Percentiles rank a stretch among this genome's conserved stretches.
Conservation (phyloP, 1,284 basidiomycete genomes). For the Gomphus bonarii region DNA sequence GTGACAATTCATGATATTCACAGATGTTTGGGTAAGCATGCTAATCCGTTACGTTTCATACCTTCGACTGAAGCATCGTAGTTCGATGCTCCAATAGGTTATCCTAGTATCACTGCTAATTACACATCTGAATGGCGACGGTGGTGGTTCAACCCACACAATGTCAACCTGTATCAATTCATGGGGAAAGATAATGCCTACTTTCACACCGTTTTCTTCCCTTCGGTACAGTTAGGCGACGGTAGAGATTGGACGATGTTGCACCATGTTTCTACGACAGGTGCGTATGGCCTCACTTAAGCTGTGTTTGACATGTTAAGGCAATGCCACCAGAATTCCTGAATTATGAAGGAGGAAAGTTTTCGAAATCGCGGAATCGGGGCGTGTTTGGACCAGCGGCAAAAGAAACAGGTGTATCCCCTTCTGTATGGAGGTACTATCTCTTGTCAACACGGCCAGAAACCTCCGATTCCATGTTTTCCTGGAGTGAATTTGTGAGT, state of each 20-base stretch:
- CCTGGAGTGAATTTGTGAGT: constrained; percentile 89
- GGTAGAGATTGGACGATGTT: constrained; percentile 90
- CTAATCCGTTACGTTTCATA: neutral
- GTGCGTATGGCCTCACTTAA: constrained; percentile 30
- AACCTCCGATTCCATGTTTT: constrained; percentile 91
- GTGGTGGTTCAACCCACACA: constrained; percentile 95
- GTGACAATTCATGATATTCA: constrained; percentile 9
- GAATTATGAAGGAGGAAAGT: constrained; percentile 98
- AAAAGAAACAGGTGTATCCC: constrained; percentile 83
- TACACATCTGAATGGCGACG: constrained; percentile 92
- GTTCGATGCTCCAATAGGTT: constrained; percentile 98
- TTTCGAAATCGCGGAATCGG: constrained; percentile 94
- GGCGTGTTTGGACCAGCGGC: constrained; percentile 97
- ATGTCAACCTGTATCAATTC: constrained; percentile 95
- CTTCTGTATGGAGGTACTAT: constrained; percentile 97
- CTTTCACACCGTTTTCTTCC: constrained; percentile 97
- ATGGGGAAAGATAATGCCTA: constrained; percentile 99
- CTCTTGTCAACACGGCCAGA: constrained; percentile 91
- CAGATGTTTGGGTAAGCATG: constrained; percentile 79
- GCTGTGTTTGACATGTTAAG: constrained; percentile 3
- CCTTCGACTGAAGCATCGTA: constrained; percentile 23
- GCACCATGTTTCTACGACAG: constrained; percentile 92
- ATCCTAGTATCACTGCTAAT: constrained; percentile 94
- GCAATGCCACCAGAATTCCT: constrained; percentile 65
- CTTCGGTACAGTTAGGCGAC: constrained; percentile 84